Evolutionary conservation across 192 early-diverging fungal genomes (phyloP).

Genomic region (Rhizoclosmatium sp.): DNA sequence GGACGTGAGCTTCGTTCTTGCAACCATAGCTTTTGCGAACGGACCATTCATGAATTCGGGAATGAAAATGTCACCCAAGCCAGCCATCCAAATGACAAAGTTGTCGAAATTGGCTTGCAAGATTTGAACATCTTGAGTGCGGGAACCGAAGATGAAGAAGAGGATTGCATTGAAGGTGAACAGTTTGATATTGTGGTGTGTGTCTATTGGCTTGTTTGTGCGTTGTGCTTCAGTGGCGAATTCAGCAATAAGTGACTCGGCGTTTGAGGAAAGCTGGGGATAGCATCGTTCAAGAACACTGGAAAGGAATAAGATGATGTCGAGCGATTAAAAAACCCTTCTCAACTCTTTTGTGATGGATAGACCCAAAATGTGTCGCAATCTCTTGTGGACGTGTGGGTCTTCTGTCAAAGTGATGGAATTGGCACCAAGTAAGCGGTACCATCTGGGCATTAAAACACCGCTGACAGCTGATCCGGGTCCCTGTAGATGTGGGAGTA

Average conservation of each 20-base stretch:
- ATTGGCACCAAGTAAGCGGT: neutral
- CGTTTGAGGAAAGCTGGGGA: neutral
- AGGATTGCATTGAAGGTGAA: slow-evolving; percentile 31
- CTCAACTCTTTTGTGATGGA: neutral
- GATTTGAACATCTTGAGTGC: neutral
- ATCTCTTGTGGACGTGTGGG: neutral
- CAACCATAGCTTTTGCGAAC: slow-evolving; percentile 7
- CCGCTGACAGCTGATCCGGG: too few relatives aligned
- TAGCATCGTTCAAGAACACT: neutral
- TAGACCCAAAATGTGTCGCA: neutral
- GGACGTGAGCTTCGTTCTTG: neutral
- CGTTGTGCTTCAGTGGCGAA: neutral
- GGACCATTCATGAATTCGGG: slow-evolving; percentile 6
- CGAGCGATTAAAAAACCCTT: neutral
- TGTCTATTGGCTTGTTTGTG: neutral
- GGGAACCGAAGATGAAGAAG: slow-evolving; percentile 8
- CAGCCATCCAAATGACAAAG: slow-evolving; percentile 9
- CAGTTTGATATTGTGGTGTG: neutral
- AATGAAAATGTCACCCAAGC: slow-evolving; percentile 17
- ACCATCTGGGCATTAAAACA: neutral
- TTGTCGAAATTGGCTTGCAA: neutral
- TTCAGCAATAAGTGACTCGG: neutral
- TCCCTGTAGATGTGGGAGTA: too few relatives aligned
- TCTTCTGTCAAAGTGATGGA: neutral
- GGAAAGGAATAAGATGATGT: neutral